Evolutionary conservation across 768 basidiomycete species (phyloP), one percentile per base, ranked within the genome.

Genomic region (Botryobasidium botryosum): DNA sequence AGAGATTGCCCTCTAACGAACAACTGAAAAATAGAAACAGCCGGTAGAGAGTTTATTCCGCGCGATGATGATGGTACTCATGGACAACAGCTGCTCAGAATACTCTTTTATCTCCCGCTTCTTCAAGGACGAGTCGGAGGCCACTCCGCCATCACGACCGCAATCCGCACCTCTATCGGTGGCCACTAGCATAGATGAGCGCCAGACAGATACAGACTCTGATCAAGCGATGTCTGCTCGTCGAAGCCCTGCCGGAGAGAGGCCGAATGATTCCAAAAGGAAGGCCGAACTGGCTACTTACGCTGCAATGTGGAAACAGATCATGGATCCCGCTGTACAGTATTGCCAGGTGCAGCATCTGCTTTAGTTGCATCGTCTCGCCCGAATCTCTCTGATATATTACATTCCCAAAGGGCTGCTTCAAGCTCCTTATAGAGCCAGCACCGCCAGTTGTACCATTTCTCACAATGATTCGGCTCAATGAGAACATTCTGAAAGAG

Each of bases 31-130:
- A 40, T 59, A 81, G 91, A 84, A 74, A 74, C 79, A 82, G 52
- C 74, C 81, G 0, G 59, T 79, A 1, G 94, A 97, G 63, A 79
- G 79, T 0, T 65, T 96, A 20, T 68, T 87, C 50, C 77, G 92
- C 21, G 92, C 91, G 0, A 64, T 87, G 21, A 64, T 88, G 39
- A 66, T 97, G 42, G 91, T 94, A 43, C 73, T 97, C 49, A 77
- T 92, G 72, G 90, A 96, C 64, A 97, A 99, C 56, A 79, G 85
- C 3, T 83, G 83, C 1, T 75, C 88, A 24, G 92, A 97, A 62
- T 92, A 90, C 61, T 68, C 77, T 1, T 97, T 97, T 55, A 62
- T 94, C 41, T 73, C 75, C 7, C 64, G 75, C 0, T 97, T 99
- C 65, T 97, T 97, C 64, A 65, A 71, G 5, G 52, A 53, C 4